Base-by-base conservation (phyloP, 2,329 filamentous ascomycete genomes). In the Penicillium sp. region DNA sequence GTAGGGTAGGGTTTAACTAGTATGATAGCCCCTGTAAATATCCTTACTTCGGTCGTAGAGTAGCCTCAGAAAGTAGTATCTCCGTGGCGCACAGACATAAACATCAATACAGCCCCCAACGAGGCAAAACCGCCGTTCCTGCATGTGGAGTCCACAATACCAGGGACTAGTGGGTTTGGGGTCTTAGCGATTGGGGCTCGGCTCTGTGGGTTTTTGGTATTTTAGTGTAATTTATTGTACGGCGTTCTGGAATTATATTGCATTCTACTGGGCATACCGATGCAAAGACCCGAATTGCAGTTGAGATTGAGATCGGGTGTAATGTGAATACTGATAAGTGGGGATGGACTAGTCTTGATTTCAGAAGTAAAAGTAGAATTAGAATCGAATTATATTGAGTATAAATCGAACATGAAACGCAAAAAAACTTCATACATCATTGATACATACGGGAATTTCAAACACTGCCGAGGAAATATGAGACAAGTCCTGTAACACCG, bases 401-500 rank as follows among this genome's bases (percentile, higher is more conserved):
- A 17, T 17, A 12, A 22, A 28, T 37, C 22, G 12, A 30, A 38
- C 6, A 26, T 45, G 25, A 37, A 51, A 37, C 33, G 17, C 30
- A 30, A 31, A 36, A 14, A 44, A 22, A 22, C 19, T 31, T 36
- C 38, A 51, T 51, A 46, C 49, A 43, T 48, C 45, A 37, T 37
- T 36, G 19, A 37, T 31, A 45, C 37, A 36, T 12, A 11, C 26
- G n/a, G 28, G 16, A 33, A 17, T 22, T 22, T 2, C 22, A 22
- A 22, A 22, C 22, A 42, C 19, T 14, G 5, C 30, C 30, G 11
- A 14, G 6, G 7, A 31, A 50, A 44, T 36, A 36, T 36, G 40
- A 51, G 31, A 45, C 49, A 30, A 12, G 2, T 10, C 48, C n/a
- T 25, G 49, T 45, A 51, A 45, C 49, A 51, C 40, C 31, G n/a